Evolutionary conservation across 2,329 filamentous ascomycete genomes (phyloP), one percentile per base, ranked within the genome.

Genomic region (Fusarium sambucinum): DNA sequence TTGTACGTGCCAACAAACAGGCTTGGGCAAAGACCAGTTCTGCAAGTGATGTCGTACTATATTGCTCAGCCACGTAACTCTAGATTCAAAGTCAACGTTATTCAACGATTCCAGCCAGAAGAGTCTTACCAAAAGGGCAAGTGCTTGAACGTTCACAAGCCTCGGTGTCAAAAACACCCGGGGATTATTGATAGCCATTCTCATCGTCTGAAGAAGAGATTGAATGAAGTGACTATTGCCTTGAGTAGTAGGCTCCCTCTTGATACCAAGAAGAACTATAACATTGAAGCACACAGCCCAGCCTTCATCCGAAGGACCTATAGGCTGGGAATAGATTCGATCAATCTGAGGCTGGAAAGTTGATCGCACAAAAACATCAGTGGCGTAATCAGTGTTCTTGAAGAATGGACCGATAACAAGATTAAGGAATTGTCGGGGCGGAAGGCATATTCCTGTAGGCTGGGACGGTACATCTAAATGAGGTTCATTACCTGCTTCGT

Each of bases 251-350:
- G 72, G 63, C 13, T 73, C 73, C 21, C 70, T 74, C 5, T 71
- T 68, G 16, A 74, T 72, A 11, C 71, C 64, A 10, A 74, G 51
- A 11, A 74, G 60, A 21, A 74, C 68, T 19, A 74, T 69, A 25
- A 65, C 60, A 21, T 74, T 74, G 37, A 74, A 74, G 27, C 73
- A 74, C 1, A 74, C 52, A 13, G 71, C 73, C 73, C 69, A 74
- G 0, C 71, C 73, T 51, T 74, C 71, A 16, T 74, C 73, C 4
- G 40, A 59, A 8, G 69, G 68, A 4, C 52, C 52, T 13, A 71
- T 45, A 19, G 72, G 48, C 3, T 67, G 68, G 2, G 68, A 69
- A 30, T 74, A 74, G 14, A 74, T 60, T 4, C 70, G 68, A 19
- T 74, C 73, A 4, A 74, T 53, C 8, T 74, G 71, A 4, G 57